Evolutionary conservation across 768 basidiomycete genomes (phyloP).

Genomic region (Hortiboletus campestris): DNA sequence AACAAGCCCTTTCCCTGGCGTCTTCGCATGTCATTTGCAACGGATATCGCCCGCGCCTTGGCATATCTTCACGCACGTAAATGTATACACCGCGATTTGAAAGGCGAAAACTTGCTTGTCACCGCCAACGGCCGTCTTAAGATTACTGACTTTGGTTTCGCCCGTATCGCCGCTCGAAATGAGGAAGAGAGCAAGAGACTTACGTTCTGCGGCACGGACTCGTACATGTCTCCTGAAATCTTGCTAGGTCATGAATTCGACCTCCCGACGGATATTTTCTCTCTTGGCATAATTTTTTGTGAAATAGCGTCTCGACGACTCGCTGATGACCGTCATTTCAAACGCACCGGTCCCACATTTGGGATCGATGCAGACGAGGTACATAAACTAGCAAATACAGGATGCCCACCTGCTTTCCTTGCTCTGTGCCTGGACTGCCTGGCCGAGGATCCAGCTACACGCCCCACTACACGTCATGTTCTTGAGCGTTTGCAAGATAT

Average conservation of each 20-base stretch:
- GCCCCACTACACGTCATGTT: constrained; percentile 78
- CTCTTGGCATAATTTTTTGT: constrained; percentile 88
- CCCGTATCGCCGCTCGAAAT: constrained; percentile 89
- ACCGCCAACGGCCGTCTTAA: constrained; percentile 93
- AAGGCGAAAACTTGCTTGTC: constrained; percentile 96
- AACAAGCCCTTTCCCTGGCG: constrained; percentile 87
- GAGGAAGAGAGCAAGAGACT: constrained; percentile 85
- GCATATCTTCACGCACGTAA: constrained; percentile 95
- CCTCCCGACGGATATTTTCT: constrained; percentile 92
- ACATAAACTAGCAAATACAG: constrained; percentile 57
- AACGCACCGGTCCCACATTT: constrained; percentile 78
- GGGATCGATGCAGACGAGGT: constrained; percentile 77
- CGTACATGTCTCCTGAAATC: constrained; percentile 98
- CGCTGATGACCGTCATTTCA: constrained; percentile 79
- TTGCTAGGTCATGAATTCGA: constrained; percentile 89
- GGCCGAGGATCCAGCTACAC: constrained; percentile 54
- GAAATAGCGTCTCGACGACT: constrained; percentile 83
- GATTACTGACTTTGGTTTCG: constrained; percentile 98
- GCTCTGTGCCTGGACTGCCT: constrained; percentile 79
- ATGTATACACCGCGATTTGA: constrained; percentile 87
- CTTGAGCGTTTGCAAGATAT: constrained; percentile 77
- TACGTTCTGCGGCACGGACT: constrained; percentile 87
- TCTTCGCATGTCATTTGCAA: constrained; percentile 90
- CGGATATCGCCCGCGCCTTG: constrained; percentile 90
- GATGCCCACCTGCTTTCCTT: constrained; percentile 78